These are phyloP conservation scores for Mycena olivaceomarginata DNA, from an alignment of 768 basidiomycete species.

Conservation along the genomic window DNA sequence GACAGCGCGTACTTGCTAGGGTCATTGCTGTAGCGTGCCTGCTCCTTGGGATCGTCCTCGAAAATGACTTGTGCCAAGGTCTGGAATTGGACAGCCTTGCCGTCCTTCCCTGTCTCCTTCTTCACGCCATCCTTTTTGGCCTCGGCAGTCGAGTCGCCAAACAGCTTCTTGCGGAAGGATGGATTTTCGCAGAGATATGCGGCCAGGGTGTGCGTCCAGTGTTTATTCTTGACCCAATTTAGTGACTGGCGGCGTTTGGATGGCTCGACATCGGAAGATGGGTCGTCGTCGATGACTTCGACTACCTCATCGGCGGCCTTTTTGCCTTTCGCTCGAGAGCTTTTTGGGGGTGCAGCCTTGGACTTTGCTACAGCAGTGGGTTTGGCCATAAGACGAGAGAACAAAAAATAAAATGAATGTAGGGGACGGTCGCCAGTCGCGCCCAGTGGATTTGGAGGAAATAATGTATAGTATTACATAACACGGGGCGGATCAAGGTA, in stretches of 20 bases:
- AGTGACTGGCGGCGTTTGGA: not conserved
- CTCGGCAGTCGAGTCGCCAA: constrained; percentile 52
- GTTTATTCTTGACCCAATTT: constrained; percentile 7
- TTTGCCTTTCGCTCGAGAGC: no score
- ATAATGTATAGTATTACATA: constrained; percentile 12
- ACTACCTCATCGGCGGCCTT: no score
- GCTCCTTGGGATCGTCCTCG: constrained; percentile 38
- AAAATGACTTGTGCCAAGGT: constrained; percentile 49
- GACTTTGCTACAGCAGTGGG: not conserved
- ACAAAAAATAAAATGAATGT: no score
- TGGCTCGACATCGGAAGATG: not conserved
- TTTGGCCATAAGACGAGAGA: not conserved
- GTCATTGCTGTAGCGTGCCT: constrained; percentile 31
- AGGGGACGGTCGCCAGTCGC: not conserved
- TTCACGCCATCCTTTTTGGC: constrained; percentile 45
- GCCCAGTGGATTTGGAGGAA: no score
- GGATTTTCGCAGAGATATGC: constrained; percentile 46
- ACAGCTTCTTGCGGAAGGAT: constrained; percentile 36
- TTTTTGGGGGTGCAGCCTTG: not conserved
- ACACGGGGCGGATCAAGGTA: not conserved
- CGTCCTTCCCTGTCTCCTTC: constrained; percentile 47
- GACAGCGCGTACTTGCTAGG: constrained; percentile 37
- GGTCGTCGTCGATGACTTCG: not conserved
- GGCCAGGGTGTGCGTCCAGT: constrained; percentile 8
- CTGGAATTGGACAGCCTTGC: constrained; percentile 41